A percentile compares a stretch with the other conserved stretches of the same genome.
These are phyloP conservation scores for Vitis cinerea DNA, from an alignment of 164 flowering plant genomes.

Conservation along the genomic window DNA sequence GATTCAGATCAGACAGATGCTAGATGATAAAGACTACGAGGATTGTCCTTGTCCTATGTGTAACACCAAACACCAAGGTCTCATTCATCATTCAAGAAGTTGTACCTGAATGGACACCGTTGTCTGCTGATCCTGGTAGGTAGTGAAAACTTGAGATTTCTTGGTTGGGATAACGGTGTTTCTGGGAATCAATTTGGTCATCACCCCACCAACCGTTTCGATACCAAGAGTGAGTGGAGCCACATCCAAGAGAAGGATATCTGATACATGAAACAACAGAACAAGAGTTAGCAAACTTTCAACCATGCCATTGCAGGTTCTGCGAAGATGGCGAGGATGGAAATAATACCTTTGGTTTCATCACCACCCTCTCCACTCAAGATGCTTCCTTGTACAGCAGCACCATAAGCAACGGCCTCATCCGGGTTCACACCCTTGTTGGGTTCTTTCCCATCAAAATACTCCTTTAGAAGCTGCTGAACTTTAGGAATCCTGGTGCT, in stretches of 20 bases:
- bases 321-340: neutral
- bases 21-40: too few relatives aligned
- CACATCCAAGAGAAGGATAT: slow-evolving; percentile 33
- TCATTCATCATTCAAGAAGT: neutral
- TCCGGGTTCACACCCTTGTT: slow-evolving; percentile 41
- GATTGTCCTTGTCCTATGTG: neutral
- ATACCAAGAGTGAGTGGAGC: slow-evolving; percentile 40
- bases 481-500: slow-evolving; percentile 42
- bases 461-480: slow-evolving; percentile 37
- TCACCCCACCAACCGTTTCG: slow-evolving; percentile 49
- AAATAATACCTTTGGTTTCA: slow-evolving; percentile 27
- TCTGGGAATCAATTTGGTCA: slow-evolving; percentile 50
- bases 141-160: slow-evolving; percentile 42
- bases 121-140: slow-evolving; percentile 45
- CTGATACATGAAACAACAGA: slow-evolving; percentile 9
- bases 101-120: slow-evolving; percentile 41
- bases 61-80: neutral
- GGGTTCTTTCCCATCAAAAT: slow-evolving; percentile 39
- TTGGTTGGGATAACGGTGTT: slow-evolving; percentile 48
- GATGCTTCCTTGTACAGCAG: slow-evolving; percentile 42
- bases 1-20: slow-evolving; percentile 2
- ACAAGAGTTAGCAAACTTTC: neutral
- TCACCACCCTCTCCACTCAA: slow-evolving; percentile 39
- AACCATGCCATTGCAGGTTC: neutral
- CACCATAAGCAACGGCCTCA: slow-evolving; percentile 48